A percentile compares a stretch with the other conserved stretches of the same genome.
phyloP scores from a whole-genome alignment of 768 basidiomycete genomes.

The Inosperma sp. region DNA sequence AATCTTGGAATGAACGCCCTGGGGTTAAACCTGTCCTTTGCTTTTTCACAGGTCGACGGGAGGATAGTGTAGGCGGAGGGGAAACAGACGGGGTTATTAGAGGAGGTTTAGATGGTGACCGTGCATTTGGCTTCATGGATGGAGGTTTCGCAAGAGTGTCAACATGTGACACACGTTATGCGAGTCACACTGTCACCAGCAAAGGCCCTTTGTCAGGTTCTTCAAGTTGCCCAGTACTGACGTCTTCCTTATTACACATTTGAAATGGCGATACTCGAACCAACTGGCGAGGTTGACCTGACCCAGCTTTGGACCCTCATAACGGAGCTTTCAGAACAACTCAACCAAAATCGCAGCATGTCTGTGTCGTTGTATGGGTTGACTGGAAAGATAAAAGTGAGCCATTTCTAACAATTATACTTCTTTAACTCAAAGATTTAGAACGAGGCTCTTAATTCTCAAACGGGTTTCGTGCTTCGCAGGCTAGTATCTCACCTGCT shows the following conservation, averaged over 20 bases:
- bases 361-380: slow-evolving; percentile 70
- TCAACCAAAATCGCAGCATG: slow-evolving; percentile 70
- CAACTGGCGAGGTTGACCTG: slow-evolving; percentile 55
- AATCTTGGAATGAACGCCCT: no score
- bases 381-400: slow-evolving; percentile 75
- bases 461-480: slow-evolving; percentile 88
- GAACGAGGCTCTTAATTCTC: slow-evolving; percentile 85
- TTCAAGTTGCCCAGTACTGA: no score
- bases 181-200: no score
- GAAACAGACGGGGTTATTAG: slow-evolving; percentile 53
- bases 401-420: slow-evolving; percentile 17
- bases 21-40: no score
- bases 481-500: slow-evolving; percentile 32
- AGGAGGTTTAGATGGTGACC: slow-evolving; percentile 19
- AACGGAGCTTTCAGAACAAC: slow-evolving; percentile 77
- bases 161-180: slow-evolving; percentile 4
- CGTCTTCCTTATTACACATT: slow-evolving; percentile 3
- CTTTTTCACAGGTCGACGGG: slow-evolving; percentile 25
- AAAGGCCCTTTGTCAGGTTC: no score
- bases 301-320: slow-evolving; percentile 63
- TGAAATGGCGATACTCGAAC: slow-evolving; percentile 30
- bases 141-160: not conserved
- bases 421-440: slow-evolving; percentile 26
- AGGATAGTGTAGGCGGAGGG: slow-evolving; percentile 34
- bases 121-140: slow-evolving; percentile 5